Conservation (phyloP, 129 eudicot species). For the Rutidosis leptorrhynchoides region DNA sequence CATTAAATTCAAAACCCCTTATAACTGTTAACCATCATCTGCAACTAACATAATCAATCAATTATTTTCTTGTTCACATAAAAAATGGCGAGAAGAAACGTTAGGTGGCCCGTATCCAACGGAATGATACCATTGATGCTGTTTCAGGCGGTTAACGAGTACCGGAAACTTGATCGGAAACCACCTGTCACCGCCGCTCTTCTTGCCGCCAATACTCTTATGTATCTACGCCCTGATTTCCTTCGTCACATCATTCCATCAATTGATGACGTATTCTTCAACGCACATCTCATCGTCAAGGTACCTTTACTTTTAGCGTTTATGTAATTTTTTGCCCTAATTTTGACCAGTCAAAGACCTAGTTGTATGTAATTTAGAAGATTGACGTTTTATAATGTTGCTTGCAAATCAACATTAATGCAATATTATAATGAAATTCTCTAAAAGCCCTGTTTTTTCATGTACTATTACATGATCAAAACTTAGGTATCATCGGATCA, state of each 20-base stretch:
- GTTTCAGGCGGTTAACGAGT: constrained; percentile 57
- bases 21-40: too few species aligned
- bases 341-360: background rate
- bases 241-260: constrained; percentile 57
- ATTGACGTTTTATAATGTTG: background rate
- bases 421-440: background rate
- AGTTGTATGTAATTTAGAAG: background rate
- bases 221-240: constrained; percentile 64
- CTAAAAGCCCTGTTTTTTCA: background rate
- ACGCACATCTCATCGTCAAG: constrained; percentile 83
- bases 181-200: constrained; percentile 91
- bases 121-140: constrained; percentile 70
- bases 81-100: constrained; percentile 31
- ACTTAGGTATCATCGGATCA: background rate
- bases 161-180: constrained; percentile 62
- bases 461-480: background rate
- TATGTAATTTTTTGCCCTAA: background rate
- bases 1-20: background rate
- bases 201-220: constrained; percentile 66
- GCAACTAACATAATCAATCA: too few species aligned
- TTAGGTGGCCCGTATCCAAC: constrained; percentile 24
- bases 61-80: background rate
- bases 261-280: constrained; percentile 63
- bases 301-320: constrained; percentile 29
- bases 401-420: background rate